Conservation (phyloP, 805 yeast species). For the Isabelozyma gotoi region DNA sequence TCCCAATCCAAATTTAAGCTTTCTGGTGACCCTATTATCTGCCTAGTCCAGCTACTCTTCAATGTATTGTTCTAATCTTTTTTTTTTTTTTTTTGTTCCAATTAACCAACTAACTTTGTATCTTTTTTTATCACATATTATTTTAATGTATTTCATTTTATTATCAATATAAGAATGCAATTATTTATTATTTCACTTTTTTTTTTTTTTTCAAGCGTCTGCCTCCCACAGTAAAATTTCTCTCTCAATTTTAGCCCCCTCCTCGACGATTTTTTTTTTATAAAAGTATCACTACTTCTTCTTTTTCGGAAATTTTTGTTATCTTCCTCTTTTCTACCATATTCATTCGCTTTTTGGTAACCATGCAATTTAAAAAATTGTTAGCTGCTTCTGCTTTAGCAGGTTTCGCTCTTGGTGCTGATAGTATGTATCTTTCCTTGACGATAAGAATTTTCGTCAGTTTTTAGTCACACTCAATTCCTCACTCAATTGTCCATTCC, state of each 20-base stretch:
- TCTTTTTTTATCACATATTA: too few species aligned
- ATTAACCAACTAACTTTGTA: too few species aligned
- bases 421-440: slow-evolving; percentile 20
- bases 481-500: too few species aligned
- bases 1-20: too few species aligned
- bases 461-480: too few species aligned
- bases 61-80: too few species aligned
- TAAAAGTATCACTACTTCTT: background rate
- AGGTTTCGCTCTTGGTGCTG: slow-evolving; percentile 40
- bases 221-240: background rate
- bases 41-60: too few species aligned
- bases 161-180: background rate
- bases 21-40: too few species aligned
- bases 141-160: too few species aligned
- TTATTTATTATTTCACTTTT: background rate
- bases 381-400: slow-evolving; percentile 50
- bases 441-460: too few species aligned
- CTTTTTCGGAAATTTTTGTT: background rate
- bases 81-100: too few species aligned
- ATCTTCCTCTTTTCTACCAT: background rate
- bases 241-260: background rate
- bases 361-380: slow-evolving; percentile 58
- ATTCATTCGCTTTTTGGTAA: slow-evolving; percentile 5
- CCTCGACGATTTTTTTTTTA: background rate
- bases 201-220: background rate